A percentile compares a stretch with the other conserved stretches of the same genome.
Evolutionary conservation across 2,329 filamentous ascomycete genomes (phyloP).

Genomic region (Capronia epimyces): DNA sequence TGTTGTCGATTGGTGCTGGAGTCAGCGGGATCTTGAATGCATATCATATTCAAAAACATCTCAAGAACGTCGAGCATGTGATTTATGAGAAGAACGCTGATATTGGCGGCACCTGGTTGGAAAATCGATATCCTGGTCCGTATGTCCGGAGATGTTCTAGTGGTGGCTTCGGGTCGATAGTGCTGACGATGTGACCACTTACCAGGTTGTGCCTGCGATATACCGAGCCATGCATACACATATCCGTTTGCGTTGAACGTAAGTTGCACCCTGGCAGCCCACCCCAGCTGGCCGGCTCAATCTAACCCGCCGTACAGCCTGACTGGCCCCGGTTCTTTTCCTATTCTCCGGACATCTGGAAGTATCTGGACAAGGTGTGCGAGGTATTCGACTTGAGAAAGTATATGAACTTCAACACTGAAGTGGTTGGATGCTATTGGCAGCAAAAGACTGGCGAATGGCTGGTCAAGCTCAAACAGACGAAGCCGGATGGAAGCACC

Average conservation of each 20-base stretch:
- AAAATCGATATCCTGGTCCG: conserved; percentile 41
- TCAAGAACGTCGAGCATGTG: conserved; percentile 28
- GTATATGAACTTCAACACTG: conserved; percentile 50
- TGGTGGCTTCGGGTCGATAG: no score
- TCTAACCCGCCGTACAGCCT: no score
- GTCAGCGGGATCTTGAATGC: conserved; percentile 60
- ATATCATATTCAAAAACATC: conserved; percentile 37
- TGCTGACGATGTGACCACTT: conserved; percentile 39
- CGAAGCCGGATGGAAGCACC: conserved; percentile 31
- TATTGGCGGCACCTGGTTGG: conserved; percentile 34
- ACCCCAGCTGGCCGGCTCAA: no score
- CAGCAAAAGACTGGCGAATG: conserved; percentile 47
- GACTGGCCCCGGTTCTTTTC: conserved; percentile 48
- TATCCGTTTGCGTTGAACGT: conserved; percentile 41
- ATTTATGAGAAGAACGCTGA: conserved; percentile 33
- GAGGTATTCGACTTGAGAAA: conserved; percentile 47
- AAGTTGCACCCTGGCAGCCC: conserved; percentile 37
- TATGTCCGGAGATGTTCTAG: no score
- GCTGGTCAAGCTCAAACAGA: conserved; percentile 46
- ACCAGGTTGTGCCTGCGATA: conserved; percentile 42
- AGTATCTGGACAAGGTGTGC: conserved; percentile 47
- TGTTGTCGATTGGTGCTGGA: conserved; percentile 47
- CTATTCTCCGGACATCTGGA: conserved; percentile 44
- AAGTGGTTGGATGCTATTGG: conserved; percentile 47
- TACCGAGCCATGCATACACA: conserved; percentile 44